A percentile compares a stretch with the other conserved stretches of the same genome.
Evolutionary conservation across 208 protist species (phyloP).

Genomic region (Wallacemonas sp.): DNA sequence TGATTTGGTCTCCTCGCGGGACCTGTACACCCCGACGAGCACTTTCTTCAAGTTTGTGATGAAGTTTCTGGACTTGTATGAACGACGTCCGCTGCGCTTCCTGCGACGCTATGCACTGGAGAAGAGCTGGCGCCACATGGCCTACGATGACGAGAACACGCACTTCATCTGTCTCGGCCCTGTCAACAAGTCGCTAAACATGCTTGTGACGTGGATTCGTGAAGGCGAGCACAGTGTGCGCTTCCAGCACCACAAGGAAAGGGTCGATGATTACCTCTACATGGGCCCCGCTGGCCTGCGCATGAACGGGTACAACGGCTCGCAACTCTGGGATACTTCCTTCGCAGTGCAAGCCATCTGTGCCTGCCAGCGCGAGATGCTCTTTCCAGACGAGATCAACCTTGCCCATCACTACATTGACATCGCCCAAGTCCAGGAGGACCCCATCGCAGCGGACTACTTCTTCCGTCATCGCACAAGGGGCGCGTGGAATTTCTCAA

Average conservation of each 20-base stretch:
- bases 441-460: slow-evolving; percentile 73
- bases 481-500: slow-evolving; percentile 98
- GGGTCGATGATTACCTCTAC: slow-evolving; percentile 97
- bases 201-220: slow-evolving; percentile 93
- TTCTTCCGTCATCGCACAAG: slow-evolving; percentile 95
- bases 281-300: slow-evolving; percentile 93
- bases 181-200: slow-evolving; percentile 96
- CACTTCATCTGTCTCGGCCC: slow-evolving; percentile 97
- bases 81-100: slow-evolving; percentile 54
- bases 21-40: slow-evolving; percentile 93
- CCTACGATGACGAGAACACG: slow-evolving; percentile 95
- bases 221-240: slow-evolving; percentile 84
- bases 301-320: slow-evolving; percentile 98
- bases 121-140: slow-evolving; percentile 89
- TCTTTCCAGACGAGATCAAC: slow-evolving; percentile 59
- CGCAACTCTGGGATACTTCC: slow-evolving; percentile 98
- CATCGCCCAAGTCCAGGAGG: slow-evolving; percentile 89
- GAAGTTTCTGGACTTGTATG: slow-evolving; percentile 79
- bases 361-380: slow-evolving; percentile 73
- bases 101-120: slow-evolving; percentile 86
- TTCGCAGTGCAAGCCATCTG: slow-evolving; percentile 96
- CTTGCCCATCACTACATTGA: slow-evolving; percentile 94
- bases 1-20: slow-evolving; percentile 58
- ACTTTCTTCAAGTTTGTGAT: slow-evolving; percentile 56
- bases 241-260: slow-evolving; percentile 86